phyloP scores from a whole-genome alignment of 2,329 filamentous ascomycete genomes.

The Fusarium chaquense region DNA sequence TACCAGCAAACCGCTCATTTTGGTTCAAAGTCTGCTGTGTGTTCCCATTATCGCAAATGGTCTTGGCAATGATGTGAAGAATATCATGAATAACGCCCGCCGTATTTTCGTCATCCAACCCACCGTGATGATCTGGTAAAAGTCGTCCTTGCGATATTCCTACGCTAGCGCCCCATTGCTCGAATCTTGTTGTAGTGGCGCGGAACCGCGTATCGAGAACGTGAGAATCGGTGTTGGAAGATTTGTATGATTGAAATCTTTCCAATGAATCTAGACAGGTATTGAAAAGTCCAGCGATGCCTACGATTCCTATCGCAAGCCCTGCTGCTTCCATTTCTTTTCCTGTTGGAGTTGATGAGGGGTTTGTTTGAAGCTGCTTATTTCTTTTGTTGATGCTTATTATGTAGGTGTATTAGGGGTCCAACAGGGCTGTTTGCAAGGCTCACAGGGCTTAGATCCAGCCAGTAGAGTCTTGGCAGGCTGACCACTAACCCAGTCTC shows the following conservation, averaged over 20 bases:
- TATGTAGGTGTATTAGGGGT: not conserved
- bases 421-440: not conserved
- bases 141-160: conserved; percentile 13
- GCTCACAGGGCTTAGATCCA: not conserved
- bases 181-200: conserved; percentile 28
- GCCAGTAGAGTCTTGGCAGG: too few species aligned
- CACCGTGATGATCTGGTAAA: not conserved
- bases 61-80: not conserved
- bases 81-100: not conserved
- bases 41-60: not conserved
- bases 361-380: not conserved
- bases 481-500: not conserved
- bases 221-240: conserved; percentile 26
- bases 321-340: conserved; percentile 11
- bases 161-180: conserved; percentile 40
- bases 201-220: conserved; percentile 25
- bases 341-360: not conserved
- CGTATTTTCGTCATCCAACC: not conserved
- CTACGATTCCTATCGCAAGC: not conserved
- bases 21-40: rapidly evolving
- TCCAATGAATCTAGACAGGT: conserved; percentile 39
- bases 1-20: rapidly evolving
- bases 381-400: not conserved
- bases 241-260: conserved; percentile 27
- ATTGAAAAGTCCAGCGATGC: conserved; percentile 35